Conservation (phyloP, 169 alveolate species). For the Cryptosporidium muris region DNA sequence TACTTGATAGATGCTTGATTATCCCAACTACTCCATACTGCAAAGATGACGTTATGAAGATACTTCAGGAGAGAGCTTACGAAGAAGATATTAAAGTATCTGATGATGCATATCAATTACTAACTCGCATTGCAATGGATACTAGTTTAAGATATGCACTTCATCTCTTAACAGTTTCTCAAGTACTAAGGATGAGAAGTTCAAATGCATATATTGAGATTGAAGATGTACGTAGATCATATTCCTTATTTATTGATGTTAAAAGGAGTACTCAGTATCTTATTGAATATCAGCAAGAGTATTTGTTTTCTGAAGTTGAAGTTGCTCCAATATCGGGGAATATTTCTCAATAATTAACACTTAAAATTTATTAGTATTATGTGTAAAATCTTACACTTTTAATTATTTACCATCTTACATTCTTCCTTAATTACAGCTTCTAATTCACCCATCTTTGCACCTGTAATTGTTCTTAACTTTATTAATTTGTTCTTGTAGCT, state of each 20-base stretch:
- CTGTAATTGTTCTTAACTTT: too few relatives aligned
- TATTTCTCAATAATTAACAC: too few relatives aligned
- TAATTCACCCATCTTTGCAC: too few relatives aligned
- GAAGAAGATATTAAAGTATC: conserved; percentile 98
- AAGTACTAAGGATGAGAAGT: conserved; percentile 88
- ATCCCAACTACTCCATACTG: conserved; percentile 96
- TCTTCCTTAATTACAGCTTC: too few relatives aligned
- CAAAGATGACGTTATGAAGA: conserved; percentile 89
- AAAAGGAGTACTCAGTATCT: conserved; percentile 95
- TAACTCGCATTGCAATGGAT: conserved; percentile 94
- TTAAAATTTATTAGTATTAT: too few relatives aligned
- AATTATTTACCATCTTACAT: too few relatives aligned
- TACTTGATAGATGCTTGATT: conserved; percentile 96
- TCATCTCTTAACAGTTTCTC: conserved; percentile 89
- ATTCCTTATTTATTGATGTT: conserved; percentile 94
- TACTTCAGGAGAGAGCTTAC: conserved; percentile 93
- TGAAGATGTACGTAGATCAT: conserved; percentile 94
- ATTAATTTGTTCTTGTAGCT: too few relatives aligned
- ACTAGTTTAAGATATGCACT: conserved; percentile 94
- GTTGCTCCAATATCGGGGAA: too few relatives aligned
- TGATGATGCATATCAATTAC: conserved; percentile 92
- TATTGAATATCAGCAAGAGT: conserved; percentile 72
- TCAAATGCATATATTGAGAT: conserved; percentile 91
- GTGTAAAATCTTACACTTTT: too few relatives aligned
- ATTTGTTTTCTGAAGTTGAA: conserved; percentile 52